phyloP scores from a whole-genome alignment of 192 early-diverging fungal species.

The Coemansia reversa region DNA sequence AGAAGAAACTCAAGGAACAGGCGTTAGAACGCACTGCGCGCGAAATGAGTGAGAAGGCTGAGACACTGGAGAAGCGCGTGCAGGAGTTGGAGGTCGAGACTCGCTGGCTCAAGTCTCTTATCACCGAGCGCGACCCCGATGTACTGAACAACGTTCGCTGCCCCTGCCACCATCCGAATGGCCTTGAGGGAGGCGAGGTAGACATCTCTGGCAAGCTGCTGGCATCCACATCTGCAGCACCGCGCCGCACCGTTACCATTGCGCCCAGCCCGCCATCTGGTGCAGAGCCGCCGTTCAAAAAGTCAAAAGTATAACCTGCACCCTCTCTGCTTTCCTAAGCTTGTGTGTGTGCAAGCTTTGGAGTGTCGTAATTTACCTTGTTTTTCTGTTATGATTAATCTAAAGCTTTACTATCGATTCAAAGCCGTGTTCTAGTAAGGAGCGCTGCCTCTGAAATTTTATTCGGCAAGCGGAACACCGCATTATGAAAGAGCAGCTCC shows the following conservation, averaged over 20 bases:
- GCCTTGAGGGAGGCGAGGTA: slow-evolving; percentile 13
- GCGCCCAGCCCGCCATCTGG: slow-evolving; percentile 18
- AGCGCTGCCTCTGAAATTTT: too few relatives aligned
- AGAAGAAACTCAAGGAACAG: slow-evolving; percentile 93
- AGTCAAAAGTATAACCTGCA: neutral
- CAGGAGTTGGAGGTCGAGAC: slow-evolving; percentile 88
- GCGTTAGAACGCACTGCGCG: slow-evolving; percentile 76
- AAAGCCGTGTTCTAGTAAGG: too few relatives aligned
- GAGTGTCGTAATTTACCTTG: neutral
- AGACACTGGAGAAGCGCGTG: slow-evolving; percentile 71
- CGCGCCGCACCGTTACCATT: slow-evolving; percentile 26
- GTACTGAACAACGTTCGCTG: slow-evolving; percentile 33
- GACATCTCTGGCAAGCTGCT: neutral
- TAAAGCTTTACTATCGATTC: too few relatives aligned
- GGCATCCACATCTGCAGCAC: neutral
- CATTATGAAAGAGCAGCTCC: neutral
- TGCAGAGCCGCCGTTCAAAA: slow-evolving; percentile 11
- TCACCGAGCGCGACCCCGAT: slow-evolving; percentile 72
- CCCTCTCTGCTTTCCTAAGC: neutral
- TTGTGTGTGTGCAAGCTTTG: neutral
- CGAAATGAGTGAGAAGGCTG: slow-evolving; percentile 72
- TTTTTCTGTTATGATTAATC: neutral
- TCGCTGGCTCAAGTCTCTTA: slow-evolving; percentile 82
- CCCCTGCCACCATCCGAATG: slow-evolving; percentile 54
- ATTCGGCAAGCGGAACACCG: neutral